These are phyloP conservation scores for Eimeria maxima DNA, from an alignment of 169 alveolate genomes.

Conservation along the genomic window DNA sequence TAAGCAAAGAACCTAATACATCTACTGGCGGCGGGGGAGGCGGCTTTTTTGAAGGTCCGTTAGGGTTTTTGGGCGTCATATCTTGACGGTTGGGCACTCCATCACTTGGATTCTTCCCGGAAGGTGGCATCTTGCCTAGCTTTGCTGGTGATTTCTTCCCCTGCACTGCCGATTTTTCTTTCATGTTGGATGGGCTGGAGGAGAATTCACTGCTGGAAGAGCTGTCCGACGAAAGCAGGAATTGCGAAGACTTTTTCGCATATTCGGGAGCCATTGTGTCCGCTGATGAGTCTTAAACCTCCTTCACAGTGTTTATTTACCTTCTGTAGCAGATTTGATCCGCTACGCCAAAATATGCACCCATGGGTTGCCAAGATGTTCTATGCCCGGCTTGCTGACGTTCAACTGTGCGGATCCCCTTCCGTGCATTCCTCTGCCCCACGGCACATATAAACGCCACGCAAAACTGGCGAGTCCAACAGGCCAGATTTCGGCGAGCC, in stretches of 20 bases:
- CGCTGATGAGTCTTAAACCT: neutral
- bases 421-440: neutral
- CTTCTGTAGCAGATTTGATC: neutral
- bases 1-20: constrained; percentile 23
- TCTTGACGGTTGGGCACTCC: neutral
- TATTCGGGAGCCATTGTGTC: neutral
- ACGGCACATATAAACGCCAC: neutral
- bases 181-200: neutral
- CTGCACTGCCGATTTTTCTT: neutral
- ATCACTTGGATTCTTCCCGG: constrained; percentile 9
- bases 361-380: neutral
- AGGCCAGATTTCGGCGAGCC: neutral
- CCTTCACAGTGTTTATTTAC: neutral
- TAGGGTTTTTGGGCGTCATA: constrained; percentile 3
- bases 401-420: neutral
- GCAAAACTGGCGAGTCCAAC: neutral
- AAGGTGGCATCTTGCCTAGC: constrained; percentile 26
- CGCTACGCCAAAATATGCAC: neutral
- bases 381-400: neutral
- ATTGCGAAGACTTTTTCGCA: constrained; percentile 56
- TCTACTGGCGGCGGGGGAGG: constrained; percentile 64
- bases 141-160: constrained; percentile 1
- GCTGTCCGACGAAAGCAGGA: constrained; percentile 69
- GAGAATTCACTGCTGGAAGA: constrained; percentile 63
- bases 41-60: neutral